A percentile compares a stretch with the other conserved stretches of the same genome.
Conservation (phyloP, 805 yeast genomes). For the Metschnikowia picachoensis region DNA sequence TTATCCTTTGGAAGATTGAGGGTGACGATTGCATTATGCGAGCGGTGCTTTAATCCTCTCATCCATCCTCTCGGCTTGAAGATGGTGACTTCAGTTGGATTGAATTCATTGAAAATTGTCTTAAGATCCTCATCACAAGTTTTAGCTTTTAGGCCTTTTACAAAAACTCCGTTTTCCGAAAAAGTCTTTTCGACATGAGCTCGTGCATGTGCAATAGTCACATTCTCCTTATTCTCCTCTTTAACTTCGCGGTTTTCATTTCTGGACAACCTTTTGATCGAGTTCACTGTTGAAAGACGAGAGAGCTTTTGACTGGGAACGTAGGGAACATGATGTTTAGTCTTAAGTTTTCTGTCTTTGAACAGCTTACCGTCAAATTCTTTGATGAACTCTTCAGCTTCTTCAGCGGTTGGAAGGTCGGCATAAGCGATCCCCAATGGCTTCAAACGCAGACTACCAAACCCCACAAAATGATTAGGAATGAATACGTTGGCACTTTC, state of each 20-base stretch:
- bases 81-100: constrained; percentile 46
- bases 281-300: constrained; percentile 5
- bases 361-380: constrained; percentile 24
- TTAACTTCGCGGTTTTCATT: constrained; percentile 3
- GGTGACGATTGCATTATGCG: constrained; percentile 51
- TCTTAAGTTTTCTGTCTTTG: constrained; percentile 36
- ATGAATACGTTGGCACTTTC: constrained; percentile 39
- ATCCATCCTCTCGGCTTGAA: constrained; percentile 35
- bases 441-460: constrained; percentile 36
- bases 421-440: constrained; percentile 54
- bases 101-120: constrained; percentile 37
- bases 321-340: constrained; percentile 43
- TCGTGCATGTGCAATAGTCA: background rate
- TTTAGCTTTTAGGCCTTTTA: constrained; percentile 37
- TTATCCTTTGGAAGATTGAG: constrained; percentile 34
- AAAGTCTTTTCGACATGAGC: constrained; percentile 9
- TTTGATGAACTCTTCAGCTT: constrained; percentile 26
- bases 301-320: constrained; percentile 21
- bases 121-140: constrained; percentile 43
- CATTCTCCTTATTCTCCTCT: constrained; percentile 4
- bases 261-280: constrained; percentile 4
- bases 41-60: constrained; percentile 29
- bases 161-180: constrained; percentile 46
- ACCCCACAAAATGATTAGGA: constrained; percentile 52
- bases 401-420: constrained; percentile 28